A percentile compares a stretch with the other conserved stretches of the same genome.
Evolutionary conservation across 768 basidiomycete species (phyloP).

Genomic region (Pisolithus orientalis): DNA sequence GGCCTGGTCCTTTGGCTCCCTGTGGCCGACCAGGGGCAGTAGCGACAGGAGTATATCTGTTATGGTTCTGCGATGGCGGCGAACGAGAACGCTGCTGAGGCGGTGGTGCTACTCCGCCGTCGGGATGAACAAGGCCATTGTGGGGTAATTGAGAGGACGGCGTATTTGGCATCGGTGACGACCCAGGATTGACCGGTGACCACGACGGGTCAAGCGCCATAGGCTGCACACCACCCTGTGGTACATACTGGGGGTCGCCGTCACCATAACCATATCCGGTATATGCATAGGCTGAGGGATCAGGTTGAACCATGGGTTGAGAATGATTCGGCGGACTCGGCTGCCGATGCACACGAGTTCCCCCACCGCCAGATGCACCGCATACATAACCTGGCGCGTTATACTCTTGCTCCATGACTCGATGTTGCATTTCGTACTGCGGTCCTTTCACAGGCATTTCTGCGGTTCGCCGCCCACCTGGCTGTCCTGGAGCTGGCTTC

Average conservation of each 20-base stretch:
- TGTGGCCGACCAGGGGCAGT: constrained; percentile 17
- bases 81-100: constrained; percentile 44
- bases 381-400: constrained; percentile 31
- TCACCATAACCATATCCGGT: constrained; percentile 10
- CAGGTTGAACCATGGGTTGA: constrained; percentile 24
- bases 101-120: constrained; percentile 20
- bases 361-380: constrained; percentile 14
- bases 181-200: constrained; percentile 25
- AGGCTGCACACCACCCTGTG: constrained; percentile 62
- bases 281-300: constrained; percentile 20
- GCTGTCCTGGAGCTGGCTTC: constrained; percentile 47
- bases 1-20: constrained; percentile 41
- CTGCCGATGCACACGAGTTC: constrained; percentile 19
- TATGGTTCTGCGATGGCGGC: constrained; percentile 40
- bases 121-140: constrained; percentile 12
- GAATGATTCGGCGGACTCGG: constrained; percentile 21
- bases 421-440: constrained; percentile 91
- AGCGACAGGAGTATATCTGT: constrained; percentile 31
- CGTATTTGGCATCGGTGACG: constrained; percentile 15
- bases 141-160: constrained; percentile 28
- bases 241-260: constrained; percentile 38
- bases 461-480: constrained; percentile 54
- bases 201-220: constrained; percentile 27
- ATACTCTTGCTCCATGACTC: constrained; percentile 89
- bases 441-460: constrained; percentile 87